Conservation (phyloP, 345 rosid genomes). For the Gossypium anomalum region DNA sequence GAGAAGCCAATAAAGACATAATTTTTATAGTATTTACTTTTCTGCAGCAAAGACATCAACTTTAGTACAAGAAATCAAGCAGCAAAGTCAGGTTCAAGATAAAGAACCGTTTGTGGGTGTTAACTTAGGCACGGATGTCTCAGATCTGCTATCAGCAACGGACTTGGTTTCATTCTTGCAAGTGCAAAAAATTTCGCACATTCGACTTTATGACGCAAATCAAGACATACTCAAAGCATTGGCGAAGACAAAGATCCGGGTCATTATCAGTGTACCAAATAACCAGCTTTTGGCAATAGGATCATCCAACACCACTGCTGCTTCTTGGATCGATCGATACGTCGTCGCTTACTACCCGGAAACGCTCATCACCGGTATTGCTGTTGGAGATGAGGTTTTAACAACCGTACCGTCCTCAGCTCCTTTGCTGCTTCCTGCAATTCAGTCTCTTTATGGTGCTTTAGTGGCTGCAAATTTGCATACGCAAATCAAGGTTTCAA, state of each 20-base stretch:
- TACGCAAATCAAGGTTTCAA: conserved; percentile 76
- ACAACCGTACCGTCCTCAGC: conserved; percentile 88
- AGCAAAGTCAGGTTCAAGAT: conserved; percentile 39
- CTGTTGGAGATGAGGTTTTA: conserved; percentile 87
- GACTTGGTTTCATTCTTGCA: conserved; percentile 65
- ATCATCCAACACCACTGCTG: conserved; percentile 80
- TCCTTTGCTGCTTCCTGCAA: conserved; percentile 81
- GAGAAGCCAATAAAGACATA: not conserved
- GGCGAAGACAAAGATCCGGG: conserved; percentile 85
- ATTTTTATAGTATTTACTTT: not conserved
- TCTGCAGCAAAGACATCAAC: conserved; percentile 31
- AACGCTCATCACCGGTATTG: conserved; percentile 62
- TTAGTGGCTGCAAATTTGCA: conserved; percentile 91
- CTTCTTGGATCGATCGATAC: conserved; percentile 76
- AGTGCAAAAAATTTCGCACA: conserved; percentile 67
- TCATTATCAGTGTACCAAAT: conserved; percentile 83
- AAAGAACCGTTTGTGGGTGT: conserved; percentile 75
- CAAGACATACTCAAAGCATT: conserved; percentile 73
- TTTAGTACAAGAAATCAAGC: conserved; percentile 26
- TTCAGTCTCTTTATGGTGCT: conserved; percentile 76
- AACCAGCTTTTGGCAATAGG: conserved; percentile 96
- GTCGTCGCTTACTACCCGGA: conserved; percentile 81
- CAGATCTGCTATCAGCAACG: conserved; percentile 46
- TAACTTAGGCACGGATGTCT: conserved; percentile 76
- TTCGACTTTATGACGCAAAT: conserved; percentile 79